Base-by-base conservation (phyloP, 208 protist genomes). In the Wallacemonas sp. region DNA sequence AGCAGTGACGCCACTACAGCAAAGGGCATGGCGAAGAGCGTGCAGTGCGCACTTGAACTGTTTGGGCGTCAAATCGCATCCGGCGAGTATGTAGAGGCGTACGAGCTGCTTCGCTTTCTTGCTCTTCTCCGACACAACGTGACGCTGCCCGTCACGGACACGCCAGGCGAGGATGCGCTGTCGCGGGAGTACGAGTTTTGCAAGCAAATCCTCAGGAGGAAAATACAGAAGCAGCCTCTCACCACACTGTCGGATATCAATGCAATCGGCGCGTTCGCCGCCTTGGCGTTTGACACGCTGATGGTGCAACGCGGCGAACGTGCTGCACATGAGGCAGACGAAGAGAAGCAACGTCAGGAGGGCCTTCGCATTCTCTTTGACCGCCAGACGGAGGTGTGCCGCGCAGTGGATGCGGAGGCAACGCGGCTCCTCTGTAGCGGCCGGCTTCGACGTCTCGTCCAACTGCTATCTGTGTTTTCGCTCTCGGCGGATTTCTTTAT, bases 91-190 rank as follows among this genome's bases (percentile, higher is more conserved):
- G 42, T 55, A 11, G 55, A 80, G 26, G 77, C 85, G 42, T 82
- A 84, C 62, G 81, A 90, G 21, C 70, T 93, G 21, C 66, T 93
- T 59, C 83, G 83, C 36, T 93, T 93, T 66, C 63, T 81, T 41
- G 76, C 84, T 12, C 77, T 90, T n/a, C 31, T 93, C 34, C 72
- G 75, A 27, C 62, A 74, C 47, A 77, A 90, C 51, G 65, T 83
- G 24, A 65, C 58, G 28, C 61, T 86, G 44, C 75, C 80, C 0
- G 68, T 58, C 15, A 58, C 26, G 9, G 51, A 54, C 9, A 28
- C 44, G 59, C 0, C 38, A 3, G 30, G 6, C 11, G 60, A 41
- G 27, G 34, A 62, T 0, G 34, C 38, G 8, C 21, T 47, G 22
- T 36, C 30, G 3, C 8, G 56, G 8, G 41, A 49, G 56, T 39